Evolutionary conservation across 2,329 filamentous ascomycete species (phyloP), one percentile per base, ranked within the genome.

Genomic region (Fusarium duplospermum): DNA sequence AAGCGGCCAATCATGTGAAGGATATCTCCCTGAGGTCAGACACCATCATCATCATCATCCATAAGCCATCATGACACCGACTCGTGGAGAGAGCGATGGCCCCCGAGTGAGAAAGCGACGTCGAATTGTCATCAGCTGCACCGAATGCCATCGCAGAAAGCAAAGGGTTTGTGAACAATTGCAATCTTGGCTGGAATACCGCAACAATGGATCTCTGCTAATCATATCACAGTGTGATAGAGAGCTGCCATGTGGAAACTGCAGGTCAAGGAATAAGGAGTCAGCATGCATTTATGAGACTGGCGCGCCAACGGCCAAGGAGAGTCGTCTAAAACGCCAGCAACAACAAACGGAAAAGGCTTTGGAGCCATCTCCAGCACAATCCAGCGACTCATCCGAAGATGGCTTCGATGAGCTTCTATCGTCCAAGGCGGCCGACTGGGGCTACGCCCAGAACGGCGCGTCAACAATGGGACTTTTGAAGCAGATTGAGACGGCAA

Each of bases 71-170:
- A 78, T 78, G 71, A 50, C 54, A 33, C 60, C 42, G 40, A 57
- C 52, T 7, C 24, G 14, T 14, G 38, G 42, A 40, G 61, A 54
- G 36, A 59, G 24, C 7, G 52, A 71, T 29, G 71, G 61, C 18
- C 62, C 64, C 11, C 70, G 45, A 22, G 56, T 64, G 6, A 86
- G 88, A 65, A 91, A 91, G 81, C 85, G 90, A 73, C 86, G 88
- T 76, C 86, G 90, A 42, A 84, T 89, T 47, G 89, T 91, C 52
- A 89, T 92, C 66, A 91, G 89, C 9, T 92, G 90, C 75, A 89
- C 87, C 13, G 90, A 92, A 78, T 92, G 90, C 74, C 90, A 92
- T 80, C 84, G 90, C 70, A 85, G 90, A 69, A 92, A 92, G 78
- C 89, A 91, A 78, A 90, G 90, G 85, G 88, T 88, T 58, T 36